Base-by-base conservation (phyloP, 768 basidiomycete genomes). In the Hygrophorus pudorinus region DNA sequence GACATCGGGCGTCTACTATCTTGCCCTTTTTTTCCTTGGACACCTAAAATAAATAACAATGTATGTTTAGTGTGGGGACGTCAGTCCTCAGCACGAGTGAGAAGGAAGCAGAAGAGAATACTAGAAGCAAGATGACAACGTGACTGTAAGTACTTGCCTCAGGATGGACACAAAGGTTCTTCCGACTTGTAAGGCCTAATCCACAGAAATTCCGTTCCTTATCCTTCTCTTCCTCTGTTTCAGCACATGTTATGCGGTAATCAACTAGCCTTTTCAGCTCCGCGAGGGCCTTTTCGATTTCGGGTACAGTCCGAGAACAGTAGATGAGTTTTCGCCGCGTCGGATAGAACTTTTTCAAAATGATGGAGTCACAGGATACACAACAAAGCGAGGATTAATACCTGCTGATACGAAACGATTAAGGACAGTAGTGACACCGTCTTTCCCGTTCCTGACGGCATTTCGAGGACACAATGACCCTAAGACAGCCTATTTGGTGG, bases 401-500 rank as follows among this genome's bases (percentile, higher is more conserved):
- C 94, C 70, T 96, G 92, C 65, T 98, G 94, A 58, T 98, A 99
- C 11, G 94, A 96, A 30, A 99, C 85, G 64, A 99, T 99, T 45
- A 99, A 65, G 2, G 89, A 92, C 13, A 99, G 71, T 7, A 99
- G 70, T 9, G 92, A 97, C 18, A 99, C 96, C 0, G 96, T 99
- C 70, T 99, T 99, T 17, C 96, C 96, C 16, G 96, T 99, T 12
- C 96, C 96, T 9, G 96, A 98, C 49, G 96, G 96, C 96, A 99
- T 99, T 69, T 99, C 96, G 30, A 99, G 75, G n/a, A 98, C 90
- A 60, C 96, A 97, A 54, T 99, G 96, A 40, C 96, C 96, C 92
- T 98, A 57, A 30, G 53, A 44, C 14, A 24, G 20, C 35, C 47
- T 37, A 31, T 38, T 32, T 35, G 21, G 41, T 18, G 44, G 27